These are phyloP conservation scores for Trichosporon asahii DNA, from an alignment of 1,284 basidiomycete species.

Conservation along the genomic window DNA sequence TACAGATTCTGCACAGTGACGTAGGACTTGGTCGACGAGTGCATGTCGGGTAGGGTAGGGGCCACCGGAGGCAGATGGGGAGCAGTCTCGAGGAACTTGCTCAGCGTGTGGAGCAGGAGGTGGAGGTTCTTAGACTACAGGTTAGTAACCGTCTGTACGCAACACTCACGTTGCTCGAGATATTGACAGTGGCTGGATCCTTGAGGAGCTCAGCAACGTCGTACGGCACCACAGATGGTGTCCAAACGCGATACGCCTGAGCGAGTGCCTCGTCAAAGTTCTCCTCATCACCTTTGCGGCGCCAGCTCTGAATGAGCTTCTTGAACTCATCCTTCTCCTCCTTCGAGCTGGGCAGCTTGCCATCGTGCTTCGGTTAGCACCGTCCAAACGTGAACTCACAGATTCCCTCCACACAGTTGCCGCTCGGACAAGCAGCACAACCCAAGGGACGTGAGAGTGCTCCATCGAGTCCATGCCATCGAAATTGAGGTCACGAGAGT, in stretches of 20 bases:
- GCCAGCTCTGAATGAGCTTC: slow-evolving; percentile 44
- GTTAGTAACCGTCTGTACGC: not conserved
- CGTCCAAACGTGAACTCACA: slow-evolving; percentile 24
- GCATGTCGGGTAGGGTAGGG: slow-evolving; percentile 88
- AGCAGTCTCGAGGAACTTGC: slow-evolving; percentile 55
- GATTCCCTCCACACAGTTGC: slow-evolving; percentile 71
- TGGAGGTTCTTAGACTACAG: slow-evolving; percentile 67
- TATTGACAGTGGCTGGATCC: slow-evolving; percentile 57
- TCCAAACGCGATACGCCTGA: slow-evolving; percentile 73
- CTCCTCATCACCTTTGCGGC: slow-evolving; percentile 76
- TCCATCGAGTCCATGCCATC: slow-evolving; percentile 75
- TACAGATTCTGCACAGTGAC: slow-evolving; percentile 50
- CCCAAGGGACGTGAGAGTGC: slow-evolving; percentile 81
- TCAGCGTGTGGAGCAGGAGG: slow-evolving; percentile 76
- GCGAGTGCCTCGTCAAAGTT: slow-evolving; percentile 91
- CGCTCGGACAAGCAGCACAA: slow-evolving; percentile 77
- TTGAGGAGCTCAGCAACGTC: slow-evolving; percentile 66
- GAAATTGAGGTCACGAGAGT: slow-evolving; percentile 69
- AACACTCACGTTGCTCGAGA: slow-evolving; percentile 47
- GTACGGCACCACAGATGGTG: slow-evolving; percentile 64
- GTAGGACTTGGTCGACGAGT: slow-evolving; percentile 79
- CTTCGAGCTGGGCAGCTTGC: slow-evolving; percentile 50
- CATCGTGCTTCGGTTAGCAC: slow-evolving; percentile 32
- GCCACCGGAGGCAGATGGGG: slow-evolving; percentile 59
- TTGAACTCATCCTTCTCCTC: slow-evolving; percentile 79